Evolutionary conservation across 2,329 filamentous ascomycete species (phyloP).

Genomic region (Aaosphaeria arxii): DNA sequence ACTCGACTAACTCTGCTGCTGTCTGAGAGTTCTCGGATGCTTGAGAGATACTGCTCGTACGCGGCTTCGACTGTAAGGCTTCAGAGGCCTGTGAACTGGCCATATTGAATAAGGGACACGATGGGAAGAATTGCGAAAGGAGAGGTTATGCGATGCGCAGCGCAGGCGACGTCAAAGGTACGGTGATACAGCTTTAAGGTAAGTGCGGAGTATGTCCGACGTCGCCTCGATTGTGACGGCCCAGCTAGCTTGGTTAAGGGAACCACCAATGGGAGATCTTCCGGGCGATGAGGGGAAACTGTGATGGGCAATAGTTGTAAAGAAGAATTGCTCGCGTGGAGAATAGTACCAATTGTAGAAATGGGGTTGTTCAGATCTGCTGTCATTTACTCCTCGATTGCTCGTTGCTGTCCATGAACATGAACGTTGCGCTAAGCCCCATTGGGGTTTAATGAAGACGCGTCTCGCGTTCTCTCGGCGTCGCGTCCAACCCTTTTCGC

Average conservation of each 20-base stretch:
- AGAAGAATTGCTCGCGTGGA: too few species aligned
- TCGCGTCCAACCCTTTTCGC: neutral
- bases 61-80: constrained; percentile 20
- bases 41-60: constrained; percentile 41
- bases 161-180: neutral
- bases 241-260: neutral
- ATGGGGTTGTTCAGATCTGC: too few species aligned
- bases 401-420: neutral
- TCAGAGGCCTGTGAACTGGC: constrained; percentile 22
- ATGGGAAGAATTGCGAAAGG: too few species aligned
- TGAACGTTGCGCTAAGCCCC: neutral
- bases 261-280: too few species aligned
- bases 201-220: neutral
- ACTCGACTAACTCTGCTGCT: constrained; percentile 43
- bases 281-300: too few species aligned
- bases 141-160: too few species aligned
- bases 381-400: too few species aligned
- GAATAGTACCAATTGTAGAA: too few species aligned
- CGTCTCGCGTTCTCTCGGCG: constrained; percentile 5
- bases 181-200: neutral
- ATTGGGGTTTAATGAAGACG: constrained; percentile 4
- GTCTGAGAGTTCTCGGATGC: constrained; percentile 54
- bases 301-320: too few species aligned
- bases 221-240: neutral
- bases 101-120: constrained; percentile 12